Percentiles rank a stretch among this genome's conserved stretches.
Evolutionary conservation across 1,284 basidiomycete genomes (phyloP).

Genomic region (Rhodotorula sp.): DNA sequence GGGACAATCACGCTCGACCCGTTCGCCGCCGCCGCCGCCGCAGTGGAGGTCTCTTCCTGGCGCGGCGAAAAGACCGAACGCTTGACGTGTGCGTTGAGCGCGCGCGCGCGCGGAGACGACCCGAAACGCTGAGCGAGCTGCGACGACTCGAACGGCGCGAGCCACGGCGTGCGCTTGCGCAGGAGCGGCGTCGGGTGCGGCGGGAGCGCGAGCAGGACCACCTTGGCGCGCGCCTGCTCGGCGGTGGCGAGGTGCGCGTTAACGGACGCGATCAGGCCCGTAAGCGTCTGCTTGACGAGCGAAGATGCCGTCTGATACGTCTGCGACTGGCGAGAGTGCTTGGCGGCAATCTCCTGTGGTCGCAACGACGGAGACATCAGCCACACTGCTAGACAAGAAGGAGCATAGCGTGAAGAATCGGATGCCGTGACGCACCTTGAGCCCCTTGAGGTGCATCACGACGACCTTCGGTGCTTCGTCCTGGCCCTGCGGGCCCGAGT

Average conservation of each 20-base stretch:
- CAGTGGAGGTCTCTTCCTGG: neutral
- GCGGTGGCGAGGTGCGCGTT: neutral
- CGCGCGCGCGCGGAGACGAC: neutral
- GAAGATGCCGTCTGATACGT: slow-evolving; percentile 15
- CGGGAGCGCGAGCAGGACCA: slow-evolving; percentile 23
- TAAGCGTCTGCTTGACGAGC: slow-evolving; percentile 20
- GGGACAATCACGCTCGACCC: slow-evolving; percentile 21
- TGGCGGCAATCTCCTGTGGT: slow-evolving; percentile 8
- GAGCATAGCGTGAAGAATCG: neutral
- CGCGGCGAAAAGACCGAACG: slow-evolving; percentile 14
- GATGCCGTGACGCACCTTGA: slow-evolving; percentile 17
- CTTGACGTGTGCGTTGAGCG: neutral
- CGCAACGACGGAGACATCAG: neutral
- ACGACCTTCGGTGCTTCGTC: slow-evolving; percentile 4
- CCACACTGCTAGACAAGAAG: neutral
- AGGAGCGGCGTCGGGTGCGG: slow-evolving; percentile 23
- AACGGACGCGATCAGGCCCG: slow-evolving; percentile 7
- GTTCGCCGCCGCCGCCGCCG: neutral
- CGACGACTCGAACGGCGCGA: slow-evolving; percentile 25
- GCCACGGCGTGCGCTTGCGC: slow-evolving; percentile 20
- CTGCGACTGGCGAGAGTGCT: slow-evolving; percentile 18
- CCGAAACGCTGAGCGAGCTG: neutral
- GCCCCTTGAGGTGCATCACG: slow-evolving; percentile 36
- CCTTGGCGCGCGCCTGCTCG: neutral
- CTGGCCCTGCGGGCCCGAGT: slow-evolving; percentile 7